Evolutionary conservation across 83 land plant species (phyloP), one percentile per base, ranked within the genome.

Genomic region (Larix sibirica): DNA sequence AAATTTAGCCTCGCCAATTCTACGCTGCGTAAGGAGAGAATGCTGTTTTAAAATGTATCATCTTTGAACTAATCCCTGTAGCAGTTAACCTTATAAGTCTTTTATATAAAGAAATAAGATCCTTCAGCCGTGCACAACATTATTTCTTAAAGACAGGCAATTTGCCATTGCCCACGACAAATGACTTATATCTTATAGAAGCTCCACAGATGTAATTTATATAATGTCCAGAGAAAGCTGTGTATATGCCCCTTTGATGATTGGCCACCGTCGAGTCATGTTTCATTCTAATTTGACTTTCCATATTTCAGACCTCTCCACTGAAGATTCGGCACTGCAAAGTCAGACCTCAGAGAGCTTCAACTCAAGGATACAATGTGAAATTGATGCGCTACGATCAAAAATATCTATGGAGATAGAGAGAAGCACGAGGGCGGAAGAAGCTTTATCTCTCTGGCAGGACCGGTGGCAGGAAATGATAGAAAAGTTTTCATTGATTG

Each of bases 371-470:
- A 8, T 66, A 54, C 79, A 84, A 56, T 64, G 36, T 7, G 87
- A 90, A 31, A 68, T 80, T 31, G 83, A 81, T 75, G 73, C 75
- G 14, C 7, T 88, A 14, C 73, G 64, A 50, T 23, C 66, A 40
- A 86, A 68, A 20, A 58, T 88, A 58, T 61, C 65, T 42, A 77
- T 77, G 76, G 93, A 91, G 86, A 85, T 81, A 50, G 83, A 44
- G 68, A 83, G 78, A 73, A 82, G 93, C n/a, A 87, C 77, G 63
- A 85, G 68, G 58, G 89, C 86, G 21, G 93, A 91, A 68, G 86
- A 83, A 67, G 64, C 85, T 69, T 70, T 87, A 60, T 62, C 61
- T 21, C 13, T 60, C n/a, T 79, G 85, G 84, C 82, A 89, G 61
- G 78, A 83, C 33, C 80, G 81, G 40, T 84, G 87, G 84, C 38